Evolutionary conservation across 1,284 basidiomycete genomes (phyloP).

Genomic region (Malassezia equina): DNA sequence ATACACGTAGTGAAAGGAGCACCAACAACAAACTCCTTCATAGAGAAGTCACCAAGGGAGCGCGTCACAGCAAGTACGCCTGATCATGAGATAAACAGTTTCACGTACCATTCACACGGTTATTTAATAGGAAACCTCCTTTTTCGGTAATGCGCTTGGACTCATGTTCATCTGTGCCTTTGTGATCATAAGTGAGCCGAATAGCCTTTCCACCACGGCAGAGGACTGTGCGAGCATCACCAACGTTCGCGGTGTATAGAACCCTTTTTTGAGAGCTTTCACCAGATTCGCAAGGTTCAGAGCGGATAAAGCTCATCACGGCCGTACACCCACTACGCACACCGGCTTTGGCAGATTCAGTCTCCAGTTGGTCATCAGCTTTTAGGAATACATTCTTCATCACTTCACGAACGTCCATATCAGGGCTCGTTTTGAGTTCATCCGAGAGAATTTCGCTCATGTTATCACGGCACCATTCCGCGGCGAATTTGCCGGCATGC

Average conservation of each 20-base stretch:
- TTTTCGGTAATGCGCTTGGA: slow-evolving; percentile 94
- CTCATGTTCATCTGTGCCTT: slow-evolving; percentile 91
- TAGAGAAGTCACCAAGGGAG: slow-evolving; percentile 87
- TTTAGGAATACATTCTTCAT: slow-evolving; percentile 86
- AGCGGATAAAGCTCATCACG: slow-evolving; percentile 89
- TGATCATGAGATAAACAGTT: not conserved
- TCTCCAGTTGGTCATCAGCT: slow-evolving; percentile 72
- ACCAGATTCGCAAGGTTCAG: slow-evolving; percentile 60
- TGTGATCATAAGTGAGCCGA: slow-evolving; percentile 94
- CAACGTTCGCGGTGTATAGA: slow-evolving; percentile 91
- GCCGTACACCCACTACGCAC: slow-evolving; percentile 95
- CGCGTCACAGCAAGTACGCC: slow-evolving; percentile 84
- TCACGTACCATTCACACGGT: slow-evolving; percentile 69
- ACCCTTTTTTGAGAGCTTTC: slow-evolving; percentile 56
- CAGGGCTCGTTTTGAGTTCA: slow-evolving; percentile 50
- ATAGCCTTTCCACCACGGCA: slow-evolving; percentile 82
- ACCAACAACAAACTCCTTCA: slow-evolving; percentile 99
- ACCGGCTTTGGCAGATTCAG: slow-evolving; percentile 71
- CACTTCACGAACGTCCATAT: slow-evolving; percentile 67
- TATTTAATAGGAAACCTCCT: slow-evolving; percentile 96
- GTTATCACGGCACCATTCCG: slow-evolving; percentile 94
- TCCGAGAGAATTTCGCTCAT: slow-evolving; percentile 71
- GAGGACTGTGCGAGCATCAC: slow-evolving; percentile 78
- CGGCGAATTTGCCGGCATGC: slow-evolving; percentile 94
- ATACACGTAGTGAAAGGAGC: slow-evolving; percentile 97